These are phyloP conservation scores for Wickerhamiella occidentalis DNA, from an alignment of 805 yeast genomes.

Conservation along the genomic window DNA sequence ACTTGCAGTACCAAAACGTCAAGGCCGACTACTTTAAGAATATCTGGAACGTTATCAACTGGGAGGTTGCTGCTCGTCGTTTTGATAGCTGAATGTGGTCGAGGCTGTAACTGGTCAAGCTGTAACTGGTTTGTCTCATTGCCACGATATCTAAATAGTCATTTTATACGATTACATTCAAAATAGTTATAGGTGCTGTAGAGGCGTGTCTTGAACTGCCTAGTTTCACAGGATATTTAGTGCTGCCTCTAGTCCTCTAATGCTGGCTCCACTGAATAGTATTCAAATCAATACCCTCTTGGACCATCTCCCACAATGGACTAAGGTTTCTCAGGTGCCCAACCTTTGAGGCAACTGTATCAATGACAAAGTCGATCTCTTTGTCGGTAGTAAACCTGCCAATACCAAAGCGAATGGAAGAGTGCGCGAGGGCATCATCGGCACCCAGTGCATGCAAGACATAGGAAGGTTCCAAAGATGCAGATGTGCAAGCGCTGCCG, in stretches of 20 bases:
- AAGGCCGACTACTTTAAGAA: conserved; percentile 88
- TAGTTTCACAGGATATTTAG: no score
- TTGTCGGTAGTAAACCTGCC: conserved; percentile 96
- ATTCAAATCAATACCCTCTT: conserved; percentile 90
- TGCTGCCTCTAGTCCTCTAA: conserved; percentile 28
- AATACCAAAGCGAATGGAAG: conserved; percentile 94
- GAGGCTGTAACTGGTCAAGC: no score
- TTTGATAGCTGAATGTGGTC: conserved; percentile 18
- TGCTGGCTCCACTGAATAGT: conserved; percentile 98
- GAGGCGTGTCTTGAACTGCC: no score
- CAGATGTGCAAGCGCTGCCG: conserved; percentile 98
- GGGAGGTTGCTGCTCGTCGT: conserved; percentile 80
- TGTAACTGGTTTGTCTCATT: no score
- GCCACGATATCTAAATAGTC: no score
- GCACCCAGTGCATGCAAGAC: conserved; percentile 95
- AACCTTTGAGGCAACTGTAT: conserved; percentile 81
- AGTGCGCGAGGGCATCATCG: conserved; percentile 95
- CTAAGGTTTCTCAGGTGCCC: conserved; percentile 81
- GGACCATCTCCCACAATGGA: conserved; percentile 98
- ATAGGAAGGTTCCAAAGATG: conserved; percentile 94
- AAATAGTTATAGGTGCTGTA: no score
- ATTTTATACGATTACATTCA: no score
- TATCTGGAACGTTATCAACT: conserved; percentile 87
- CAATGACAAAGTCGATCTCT: conserved; percentile 85
- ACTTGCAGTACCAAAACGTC: conserved; percentile 83